Percentiles rank a stretch among this genome's conserved stretches.
These are phyloP conservation scores for Chlorella sorokiniana DNA, from an alignment of 139 green algal species.

Conservation along the genomic window DNA sequence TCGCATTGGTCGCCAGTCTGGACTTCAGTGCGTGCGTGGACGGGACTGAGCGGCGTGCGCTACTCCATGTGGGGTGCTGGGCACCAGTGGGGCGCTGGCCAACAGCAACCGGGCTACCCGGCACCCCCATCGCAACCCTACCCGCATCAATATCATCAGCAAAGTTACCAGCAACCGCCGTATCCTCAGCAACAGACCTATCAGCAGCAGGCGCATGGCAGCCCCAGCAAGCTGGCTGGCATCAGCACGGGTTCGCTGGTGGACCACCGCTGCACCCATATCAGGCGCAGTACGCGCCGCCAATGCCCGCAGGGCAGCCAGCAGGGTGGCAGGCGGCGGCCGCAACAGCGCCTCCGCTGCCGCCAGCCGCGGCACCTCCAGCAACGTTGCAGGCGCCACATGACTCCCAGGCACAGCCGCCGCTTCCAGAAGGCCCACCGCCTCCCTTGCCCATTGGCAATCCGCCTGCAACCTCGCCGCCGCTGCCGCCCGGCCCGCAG, in stretches of 20 bases:
- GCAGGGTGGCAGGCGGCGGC: neutral
- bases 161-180: neutral
- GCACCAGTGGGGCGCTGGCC: neutral
- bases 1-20: no score
- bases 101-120: constrained; percentile 2
- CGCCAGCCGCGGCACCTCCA: neutral
- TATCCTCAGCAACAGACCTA: constrained; percentile 3
- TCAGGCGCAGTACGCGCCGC: neutral
- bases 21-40: neutral
- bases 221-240: neutral
- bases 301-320: neutral
- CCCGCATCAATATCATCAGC: constrained; percentile 10
- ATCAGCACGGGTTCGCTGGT: neutral
- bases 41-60: neutral
- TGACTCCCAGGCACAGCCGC: neutral
- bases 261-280: neutral
- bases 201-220: neutral
- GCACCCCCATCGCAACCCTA: neutral
- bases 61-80: neutral
- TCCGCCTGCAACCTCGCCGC: neutral
- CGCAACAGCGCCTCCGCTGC: neutral
- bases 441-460: neutral
- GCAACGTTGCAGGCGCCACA: neutral
- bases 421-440: neutral
- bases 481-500: neutral